Conservation (phyloP, 164 flowering plant species). For the Macadamia integrifolia region DNA sequence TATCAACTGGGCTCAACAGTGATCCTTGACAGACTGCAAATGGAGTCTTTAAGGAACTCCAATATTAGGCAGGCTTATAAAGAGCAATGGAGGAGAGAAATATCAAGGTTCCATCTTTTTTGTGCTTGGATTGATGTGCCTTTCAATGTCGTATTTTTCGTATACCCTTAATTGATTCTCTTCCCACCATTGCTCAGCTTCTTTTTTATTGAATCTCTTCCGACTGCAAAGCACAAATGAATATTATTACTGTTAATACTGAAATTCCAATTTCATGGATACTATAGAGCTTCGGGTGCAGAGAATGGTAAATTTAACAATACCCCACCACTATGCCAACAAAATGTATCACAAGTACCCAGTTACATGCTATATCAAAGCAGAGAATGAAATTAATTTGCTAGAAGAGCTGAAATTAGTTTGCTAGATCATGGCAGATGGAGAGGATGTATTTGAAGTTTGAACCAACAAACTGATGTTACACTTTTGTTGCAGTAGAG, state of each 20-base stretch:
- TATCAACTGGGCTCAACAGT: not conserved
- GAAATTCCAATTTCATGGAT: too few relatives aligned
- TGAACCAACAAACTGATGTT: too few relatives aligned
- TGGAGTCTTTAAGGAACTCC: not conserved
- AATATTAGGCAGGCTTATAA: not conserved
- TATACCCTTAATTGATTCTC: conserved; percentile 48
- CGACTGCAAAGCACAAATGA: conserved; percentile 36
- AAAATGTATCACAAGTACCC: too few relatives aligned
- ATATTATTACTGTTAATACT: not conserved
- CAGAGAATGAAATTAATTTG: too few relatives aligned
- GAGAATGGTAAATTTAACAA: too few relatives aligned
- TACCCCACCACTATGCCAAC: too few relatives aligned
- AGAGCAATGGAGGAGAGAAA: conserved; percentile 1
- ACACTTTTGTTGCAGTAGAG: too few relatives aligned
- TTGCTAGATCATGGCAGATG: too few relatives aligned
- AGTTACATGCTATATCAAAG: too few relatives aligned
- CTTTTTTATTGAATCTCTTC: conserved; percentile 46
- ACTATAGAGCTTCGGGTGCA: too few relatives aligned
- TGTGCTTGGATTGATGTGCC: conserved; percentile 18
- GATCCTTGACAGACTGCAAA: not conserved
- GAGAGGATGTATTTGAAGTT: too few relatives aligned
- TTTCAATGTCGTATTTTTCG: conserved; percentile 39
- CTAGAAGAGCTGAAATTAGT: too few relatives aligned
- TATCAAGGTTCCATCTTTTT: conserved; percentile 13
- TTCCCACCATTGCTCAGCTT: conserved; percentile 69